These are phyloP conservation scores for Ambrosia trifida DNA, from an alignment of 129 eudicot species.

Conservation along the genomic window DNA sequence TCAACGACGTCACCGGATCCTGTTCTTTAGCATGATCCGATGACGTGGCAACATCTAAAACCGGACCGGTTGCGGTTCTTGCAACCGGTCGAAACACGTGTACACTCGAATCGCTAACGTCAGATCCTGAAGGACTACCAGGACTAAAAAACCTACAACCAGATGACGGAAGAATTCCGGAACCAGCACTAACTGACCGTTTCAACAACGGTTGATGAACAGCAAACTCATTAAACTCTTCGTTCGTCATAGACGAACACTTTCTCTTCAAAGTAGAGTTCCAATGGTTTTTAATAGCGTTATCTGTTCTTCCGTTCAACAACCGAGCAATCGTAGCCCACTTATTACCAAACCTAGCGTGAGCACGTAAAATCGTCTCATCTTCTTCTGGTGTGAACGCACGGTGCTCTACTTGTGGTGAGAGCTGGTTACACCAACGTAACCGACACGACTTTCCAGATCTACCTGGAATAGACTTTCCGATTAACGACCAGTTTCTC, in stretches of 20 bases:
- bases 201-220: conserved; percentile 54
- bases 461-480: conserved; percentile 76
- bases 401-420: conserved; percentile 90
- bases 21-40: not conserved
- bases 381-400: conserved; percentile 87
- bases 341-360: conserved; percentile 80
- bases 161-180: conserved; percentile 33
- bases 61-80: conserved; percentile 50
- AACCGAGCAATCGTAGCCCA: conserved; percentile 96
- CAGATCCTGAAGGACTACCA: conserved; percentile 85
- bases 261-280: conserved; percentile 78
- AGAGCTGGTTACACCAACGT: conserved; percentile 95
- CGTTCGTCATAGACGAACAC: conserved; percentile 58
- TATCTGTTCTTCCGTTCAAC: conserved; percentile 79
- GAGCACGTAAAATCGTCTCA: conserved; percentile 79
- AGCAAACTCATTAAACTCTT: conserved; percentile 49
- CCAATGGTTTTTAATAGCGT: conserved; percentile 92
- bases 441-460: conserved; percentile 85
- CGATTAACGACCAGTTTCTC: conserved; percentile 79
- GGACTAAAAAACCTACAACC: conserved; percentile 46
- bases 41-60: conserved; percentile 32
- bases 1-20: conserved; percentile 63
- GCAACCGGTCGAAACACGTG: conserved; percentile 62
- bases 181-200: conserved; percentile 74
- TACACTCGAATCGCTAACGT: conserved; percentile 59